phyloP scores from a whole-genome alignment of 495 filamentous ascomycete species.

The Xylaria scruposa region DNA sequence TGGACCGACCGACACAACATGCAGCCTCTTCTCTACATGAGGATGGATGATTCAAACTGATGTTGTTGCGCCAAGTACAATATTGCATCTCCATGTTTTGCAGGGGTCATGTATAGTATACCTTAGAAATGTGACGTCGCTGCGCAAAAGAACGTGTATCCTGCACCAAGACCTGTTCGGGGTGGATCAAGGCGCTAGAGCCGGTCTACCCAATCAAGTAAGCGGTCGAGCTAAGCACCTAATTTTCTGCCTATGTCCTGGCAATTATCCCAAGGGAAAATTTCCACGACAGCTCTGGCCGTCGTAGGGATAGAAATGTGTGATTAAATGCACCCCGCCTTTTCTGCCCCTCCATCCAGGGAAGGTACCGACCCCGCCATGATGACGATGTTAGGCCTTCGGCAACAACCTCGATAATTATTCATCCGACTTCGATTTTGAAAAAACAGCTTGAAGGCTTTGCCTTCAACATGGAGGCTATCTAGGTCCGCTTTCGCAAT shows the following conservation, averaged over 20 bases:
- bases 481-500: background rate
- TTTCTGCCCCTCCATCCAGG: constrained; percentile 14
- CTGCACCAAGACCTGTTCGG: background rate
- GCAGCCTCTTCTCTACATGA: background rate
- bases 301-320: background rate
- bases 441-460: background rate
- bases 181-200: background rate
- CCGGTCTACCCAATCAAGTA: constrained; percentile 7
- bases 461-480: background rate
- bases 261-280: background rate
- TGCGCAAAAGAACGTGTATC: background rate
- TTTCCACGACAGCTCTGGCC: background rate
- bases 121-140: background rate
- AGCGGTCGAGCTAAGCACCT: background rate
- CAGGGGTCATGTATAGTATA: constrained; percentile 2
- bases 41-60: constrained; percentile 23
- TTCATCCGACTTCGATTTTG: background rate
- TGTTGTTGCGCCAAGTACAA: constrained; percentile 19
- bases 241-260: constrained; percentile 8
- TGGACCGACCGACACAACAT: background rate
- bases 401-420: background rate
- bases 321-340: constrained; percentile 22
- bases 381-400: constrained; percentile 6
- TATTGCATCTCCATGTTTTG: background rate
- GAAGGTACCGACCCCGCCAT: constrained; percentile 14